These are phyloP conservation scores for Persicaria maculosa DNA, from an alignment of 148 eudicot species.

Conservation along the genomic window DNA sequence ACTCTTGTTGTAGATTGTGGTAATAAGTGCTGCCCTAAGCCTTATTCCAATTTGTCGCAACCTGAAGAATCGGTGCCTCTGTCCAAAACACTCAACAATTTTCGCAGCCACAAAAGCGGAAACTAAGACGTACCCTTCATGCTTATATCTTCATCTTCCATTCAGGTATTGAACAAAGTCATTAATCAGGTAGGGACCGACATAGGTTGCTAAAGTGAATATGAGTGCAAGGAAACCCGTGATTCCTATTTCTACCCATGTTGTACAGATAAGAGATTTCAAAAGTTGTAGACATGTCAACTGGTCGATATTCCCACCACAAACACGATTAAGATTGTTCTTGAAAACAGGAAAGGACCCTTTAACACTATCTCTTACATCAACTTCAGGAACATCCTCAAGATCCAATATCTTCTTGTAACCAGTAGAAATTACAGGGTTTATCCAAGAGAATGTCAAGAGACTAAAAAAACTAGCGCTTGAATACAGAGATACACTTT, in stretches of 20 bases:
- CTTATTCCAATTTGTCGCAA: constrained; percentile 37
- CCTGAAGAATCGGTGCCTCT: constrained; percentile 49
- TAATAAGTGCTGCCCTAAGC: constrained; percentile 40
- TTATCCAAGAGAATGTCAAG: constrained; percentile 52
- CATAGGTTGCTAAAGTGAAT: constrained; percentile 44
- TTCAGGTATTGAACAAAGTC: constrained; percentile 48
- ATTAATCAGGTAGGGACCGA: constrained; percentile 51
- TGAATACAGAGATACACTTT: constrained; percentile 35
- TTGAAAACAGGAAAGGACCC: constrained; percentile 33
- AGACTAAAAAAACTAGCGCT: constrained; percentile 36
- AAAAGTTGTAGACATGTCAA: constrained; percentile 38
- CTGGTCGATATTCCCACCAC: constrained; percentile 21
- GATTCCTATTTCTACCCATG: constrained; percentile 39
- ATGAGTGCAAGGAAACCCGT: constrained; percentile 34
- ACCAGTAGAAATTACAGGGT: constrained; percentile 41
- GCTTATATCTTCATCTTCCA: constrained; percentile 28
- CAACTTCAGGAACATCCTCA: constrained; percentile 68
- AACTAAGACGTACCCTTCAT: constrained; percentile 38
- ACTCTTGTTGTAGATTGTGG: constrained; percentile 49
- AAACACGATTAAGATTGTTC: constrained; percentile 23
- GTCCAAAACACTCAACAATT: constrained; percentile 38
- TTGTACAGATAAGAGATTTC: constrained; percentile 37
- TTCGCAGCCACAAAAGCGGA: constrained; percentile 42
- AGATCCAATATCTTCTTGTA: constrained; percentile 51
- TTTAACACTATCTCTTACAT: constrained; percentile 34